A percentile compares a stretch with the other conserved stretches of the same genome.
phyloP scores from a whole-genome alignment of 495 filamentous ascomycete genomes.

The Hypoxylon subgilvum region DNA sequence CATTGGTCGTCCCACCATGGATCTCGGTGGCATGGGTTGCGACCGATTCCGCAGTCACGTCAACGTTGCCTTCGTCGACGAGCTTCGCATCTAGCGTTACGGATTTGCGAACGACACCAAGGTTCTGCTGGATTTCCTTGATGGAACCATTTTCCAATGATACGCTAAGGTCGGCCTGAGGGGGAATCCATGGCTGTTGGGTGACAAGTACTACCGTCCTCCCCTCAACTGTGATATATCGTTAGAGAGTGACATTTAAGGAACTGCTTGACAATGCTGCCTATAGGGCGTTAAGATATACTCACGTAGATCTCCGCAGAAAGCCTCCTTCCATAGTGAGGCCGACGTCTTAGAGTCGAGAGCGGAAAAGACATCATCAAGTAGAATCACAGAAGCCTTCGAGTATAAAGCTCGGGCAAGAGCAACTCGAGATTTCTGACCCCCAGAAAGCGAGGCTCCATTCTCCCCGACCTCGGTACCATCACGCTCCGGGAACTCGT shows the following conservation, averaged over 20 bases:
- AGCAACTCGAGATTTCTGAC: constrained; percentile 72
- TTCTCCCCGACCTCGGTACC: constrained; percentile 71
- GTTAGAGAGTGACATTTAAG: constrained; percentile 6
- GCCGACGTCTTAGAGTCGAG: constrained; percentile 59
- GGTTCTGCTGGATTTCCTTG: constrained; percentile 43
- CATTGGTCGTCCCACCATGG: constrained; percentile 21
- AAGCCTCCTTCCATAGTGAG: constrained; percentile 55
- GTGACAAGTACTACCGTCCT: constrained; percentile 48
- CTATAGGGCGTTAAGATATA: neutral
- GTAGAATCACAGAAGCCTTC: constrained; percentile 63
- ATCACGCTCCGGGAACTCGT: constrained; percentile 50
- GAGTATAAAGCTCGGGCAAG: constrained; percentile 75
- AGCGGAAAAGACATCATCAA: constrained; percentile 76
- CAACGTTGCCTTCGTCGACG: constrained; percentile 29
- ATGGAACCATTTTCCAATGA: constrained; percentile 50
- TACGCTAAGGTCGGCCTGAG: constrained; percentile 54
- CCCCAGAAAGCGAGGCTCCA: constrained; percentile 71
- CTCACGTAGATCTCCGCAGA: constrained; percentile 57
- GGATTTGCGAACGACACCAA: constrained; percentile 44
- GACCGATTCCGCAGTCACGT: constrained; percentile 29
- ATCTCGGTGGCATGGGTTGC: constrained; percentile 19
- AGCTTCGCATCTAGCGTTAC: constrained; percentile 32
- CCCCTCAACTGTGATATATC: constrained; percentile 28
- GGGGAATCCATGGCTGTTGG: constrained; percentile 51
- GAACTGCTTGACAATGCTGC: no score